phyloP scores from a whole-genome alignment of 2,329 filamentous ascomycete genomes.

The Elsinoe fawcettii region DNA sequence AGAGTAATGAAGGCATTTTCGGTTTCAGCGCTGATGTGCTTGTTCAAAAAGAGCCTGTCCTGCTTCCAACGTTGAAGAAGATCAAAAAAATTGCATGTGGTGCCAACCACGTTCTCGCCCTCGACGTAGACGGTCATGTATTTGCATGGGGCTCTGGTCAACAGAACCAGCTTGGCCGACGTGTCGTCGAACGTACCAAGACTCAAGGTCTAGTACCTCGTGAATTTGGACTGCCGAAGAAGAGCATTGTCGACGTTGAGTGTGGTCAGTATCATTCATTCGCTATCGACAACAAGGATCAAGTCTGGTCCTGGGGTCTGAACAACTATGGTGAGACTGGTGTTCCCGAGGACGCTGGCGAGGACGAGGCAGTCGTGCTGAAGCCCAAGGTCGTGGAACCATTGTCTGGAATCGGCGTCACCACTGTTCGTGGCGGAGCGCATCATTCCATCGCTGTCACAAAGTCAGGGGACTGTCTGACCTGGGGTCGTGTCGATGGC shows the following conservation, averaged over 20 bases:
- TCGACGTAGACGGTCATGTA: conserved; percentile 57
- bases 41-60: conserved; percentile 45
- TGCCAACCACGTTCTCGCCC: conserved; percentile 62
- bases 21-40: conserved; percentile 52
- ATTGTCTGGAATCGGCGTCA: conserved; percentile 57
- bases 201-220: conserved; percentile 48
- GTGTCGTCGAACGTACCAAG: conserved; percentile 53
- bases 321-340: conserved; percentile 84
- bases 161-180: conserved; percentile 62
- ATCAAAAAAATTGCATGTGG: conserved; percentile 58
- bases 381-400: conserved; percentile 59
- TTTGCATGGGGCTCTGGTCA: conserved; percentile 66
- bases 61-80: conserved; percentile 57
- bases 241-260: conserved; percentile 53
- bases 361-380: conserved; percentile 64
- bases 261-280: conserved; percentile 79
- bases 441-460: conserved; percentile 64
- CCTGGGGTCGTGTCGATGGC: conserved; percentile 55
- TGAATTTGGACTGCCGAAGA: conserved; percentile 50
- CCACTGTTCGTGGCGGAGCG: conserved; percentile 60
- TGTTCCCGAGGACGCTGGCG: conserved; percentile 53
- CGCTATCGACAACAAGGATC: conserved; percentile 58
- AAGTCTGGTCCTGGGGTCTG: conserved; percentile 74
- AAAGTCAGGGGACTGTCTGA: conserved; percentile 46
- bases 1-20: conserved; percentile 59